Conservation (phyloP, 768 basidiomycete species). For the Clitopilus hobsonii region DNA sequence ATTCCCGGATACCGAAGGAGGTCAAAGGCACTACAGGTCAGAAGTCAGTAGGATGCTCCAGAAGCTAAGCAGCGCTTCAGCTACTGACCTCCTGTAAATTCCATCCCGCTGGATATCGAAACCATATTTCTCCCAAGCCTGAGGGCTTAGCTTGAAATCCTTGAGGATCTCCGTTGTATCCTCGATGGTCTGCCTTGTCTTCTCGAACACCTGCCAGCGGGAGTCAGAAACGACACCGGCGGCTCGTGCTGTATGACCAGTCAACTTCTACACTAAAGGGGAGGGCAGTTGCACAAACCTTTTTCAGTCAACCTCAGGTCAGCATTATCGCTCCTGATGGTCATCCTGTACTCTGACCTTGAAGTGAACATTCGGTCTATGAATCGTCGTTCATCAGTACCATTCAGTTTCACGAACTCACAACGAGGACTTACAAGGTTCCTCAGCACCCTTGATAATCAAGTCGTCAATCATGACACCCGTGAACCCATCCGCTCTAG, state of each 20-base stretch:
- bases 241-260: constrained; percentile 28
- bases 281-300: constrained; percentile 34
- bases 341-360: constrained; percentile 87
- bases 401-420: not conserved
- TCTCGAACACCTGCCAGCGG: constrained; percentile 36
- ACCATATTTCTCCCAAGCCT: constrained; percentile 39
- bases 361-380: constrained; percentile 93
- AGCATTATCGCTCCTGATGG: constrained; percentile 84
- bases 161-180: constrained; percentile 33
- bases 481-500: constrained; percentile 81
- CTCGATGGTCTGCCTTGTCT: constrained; percentile 25
- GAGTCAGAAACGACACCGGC: constrained; percentile 42
- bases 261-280: not conserved
- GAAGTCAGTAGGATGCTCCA: not conserved
- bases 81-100: constrained; percentile 32
- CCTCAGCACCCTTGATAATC: constrained; percentile 82
- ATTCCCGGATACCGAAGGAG: constrained; percentile 60
- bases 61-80: no score
- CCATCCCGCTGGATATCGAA: constrained; percentile 43
- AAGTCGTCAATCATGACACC: constrained; percentile 94
- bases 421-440: constrained; percentile 63
- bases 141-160: constrained; percentile 34
- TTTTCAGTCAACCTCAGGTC: constrained; percentile 77
- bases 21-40: constrained; percentile 60
- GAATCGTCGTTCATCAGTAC: not conserved